Base-by-base conservation (phyloP, 1,139 yeast species). In the Suhomyces maxii region DNA sequence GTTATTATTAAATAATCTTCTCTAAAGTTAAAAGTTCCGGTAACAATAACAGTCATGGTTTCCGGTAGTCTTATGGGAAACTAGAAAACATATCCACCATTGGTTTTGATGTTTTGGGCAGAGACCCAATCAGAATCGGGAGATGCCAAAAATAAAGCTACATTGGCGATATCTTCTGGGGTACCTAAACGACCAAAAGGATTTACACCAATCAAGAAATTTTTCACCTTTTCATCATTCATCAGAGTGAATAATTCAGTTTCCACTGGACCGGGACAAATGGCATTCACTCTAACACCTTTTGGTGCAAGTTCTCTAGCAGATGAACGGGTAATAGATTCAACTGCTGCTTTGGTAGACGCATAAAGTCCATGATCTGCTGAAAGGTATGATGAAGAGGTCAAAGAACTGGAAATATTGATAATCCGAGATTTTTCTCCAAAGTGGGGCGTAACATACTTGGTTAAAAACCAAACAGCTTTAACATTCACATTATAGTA, bases 71-170 rank as follows among this genome's bases (percentile, higher is more conserved):
- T 18, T 18, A 18, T 18, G 23, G 23, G 4, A 18, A 18, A 18
- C 26, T 18, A 35, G 9, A 35, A 13, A 13, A 35, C 26, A 18
- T 35, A 35, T 2, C 37, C 37, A 14, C 37, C 37, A 4, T 35
- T 35, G 25, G 26, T 26, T 26, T 35, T 35, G 8, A 35, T 35
- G 26, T 14, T 35, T 13, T 35, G 37, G 2, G 12, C 37, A 13
- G 37, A 35, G 11, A 35, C 37, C 37, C 37, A 35, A 13, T 35
- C 26, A 13, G 37, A 35, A 13, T 35, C 37, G 14, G 18, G 11
- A 13, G 37, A 35, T 14, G 37, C 37, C 37, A 35, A 35, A 18
- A 35, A 35, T n/a, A 35, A 35, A 13, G 37, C 37, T 9, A 35
- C 26, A 18, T 26, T 26, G 10, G 37, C 25, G 23, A 35, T 35